Evolutionary conservation across 768 basidiomycete genomes (phyloP).

Genomic region (Psilocybe cyanescens): DNA sequence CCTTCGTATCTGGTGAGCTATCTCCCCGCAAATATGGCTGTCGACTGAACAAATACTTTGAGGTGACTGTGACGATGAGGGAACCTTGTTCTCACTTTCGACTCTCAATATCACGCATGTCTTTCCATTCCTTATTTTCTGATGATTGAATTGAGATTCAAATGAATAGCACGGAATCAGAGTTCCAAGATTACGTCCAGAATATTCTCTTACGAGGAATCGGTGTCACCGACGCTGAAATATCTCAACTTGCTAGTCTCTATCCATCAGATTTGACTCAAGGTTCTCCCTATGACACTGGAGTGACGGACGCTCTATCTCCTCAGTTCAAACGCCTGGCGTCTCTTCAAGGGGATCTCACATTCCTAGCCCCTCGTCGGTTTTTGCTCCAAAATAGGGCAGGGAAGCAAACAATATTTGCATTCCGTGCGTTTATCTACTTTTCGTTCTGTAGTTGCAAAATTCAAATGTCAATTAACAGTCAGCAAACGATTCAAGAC

Average conservation of each 20-base stretch:
- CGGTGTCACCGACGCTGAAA: conserved; percentile 28
- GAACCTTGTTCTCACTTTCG: conserved; percentile 50
- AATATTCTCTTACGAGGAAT: conserved; percentile 33
- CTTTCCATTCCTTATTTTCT: conserved; percentile 18
- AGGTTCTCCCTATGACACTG: conserved; percentile 60
- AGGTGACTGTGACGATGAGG: conserved; percentile 48
- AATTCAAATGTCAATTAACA: conserved; percentile 15
- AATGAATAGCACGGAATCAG: conserved; percentile 24
- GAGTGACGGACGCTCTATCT: conserved; percentile 42
- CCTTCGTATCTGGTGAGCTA: conserved; percentile 46
- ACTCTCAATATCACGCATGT: conserved; percentile 53
- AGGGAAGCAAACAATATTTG: conserved; percentile 42
- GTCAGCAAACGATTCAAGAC: conserved; percentile 51
- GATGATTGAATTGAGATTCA: conserved; percentile 12
- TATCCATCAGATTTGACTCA: conserved; percentile 43
- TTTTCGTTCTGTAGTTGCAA: not conserved
- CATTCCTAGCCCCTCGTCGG: conserved; percentile 49
- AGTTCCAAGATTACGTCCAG: conserved; percentile 28
- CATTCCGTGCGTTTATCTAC: conserved; percentile 34
- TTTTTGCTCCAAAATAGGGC: conserved; percentile 42
- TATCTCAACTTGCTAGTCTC: conserved; percentile 31
- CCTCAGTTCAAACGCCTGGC: conserved; percentile 51
- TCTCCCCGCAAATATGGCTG: not conserved
- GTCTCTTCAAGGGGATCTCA: conserved; percentile 46
- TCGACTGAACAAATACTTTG: not conserved